Evolutionary conservation across 129 eudicot species (phyloP), one percentile per base, ranked within the genome.

Genomic region (Chrysanthemum makinoi): DNA sequence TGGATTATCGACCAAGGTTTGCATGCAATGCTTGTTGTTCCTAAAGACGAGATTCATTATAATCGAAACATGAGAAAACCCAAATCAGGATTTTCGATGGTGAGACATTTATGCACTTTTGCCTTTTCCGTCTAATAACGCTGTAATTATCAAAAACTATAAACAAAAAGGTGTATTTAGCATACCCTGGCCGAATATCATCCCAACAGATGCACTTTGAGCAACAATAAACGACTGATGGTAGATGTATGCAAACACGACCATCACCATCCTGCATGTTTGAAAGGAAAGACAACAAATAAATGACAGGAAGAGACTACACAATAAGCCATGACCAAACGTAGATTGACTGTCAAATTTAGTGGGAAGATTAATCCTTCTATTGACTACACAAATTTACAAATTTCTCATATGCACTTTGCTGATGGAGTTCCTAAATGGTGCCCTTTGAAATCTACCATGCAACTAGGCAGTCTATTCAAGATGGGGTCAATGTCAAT

Each of bases 211-310:
- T 70, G 86, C 83, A 72, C 89, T 89, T 72, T 89, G 98, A 43
- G 89, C 84, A 20, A 83, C 86, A 9, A 89, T 75, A 72, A 92
- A 92, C 3, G 98, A 92, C 72, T 89, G 96, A 72, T 89, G 96
- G 77, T 92, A 92, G 65, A 89, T 92, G 79, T 89, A 92, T 17
- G 98, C 98, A 60, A 92, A 92, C 35, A 89, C 91, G 1, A 96
- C 98, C 98, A 92, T 92, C 72, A 89, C 98, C 96, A 92, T 92
- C 98, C n/a, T 89, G 85, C 66, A 62, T 5, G 15, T 39, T 39
- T 58, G 35, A 58, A 58, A 0, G 46, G 65, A 62, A 62, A 62
- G 47, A 24, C 39, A 20, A 20, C 16, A 48, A 48, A 48, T 43
- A 66, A 47, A 48, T 6, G 7, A 7, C 6, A 24, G 15, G 14